Base-by-base conservation (phyloP, 2,329 filamentous ascomycete species). In the Ophidiomyces ophidiicola region DNA sequence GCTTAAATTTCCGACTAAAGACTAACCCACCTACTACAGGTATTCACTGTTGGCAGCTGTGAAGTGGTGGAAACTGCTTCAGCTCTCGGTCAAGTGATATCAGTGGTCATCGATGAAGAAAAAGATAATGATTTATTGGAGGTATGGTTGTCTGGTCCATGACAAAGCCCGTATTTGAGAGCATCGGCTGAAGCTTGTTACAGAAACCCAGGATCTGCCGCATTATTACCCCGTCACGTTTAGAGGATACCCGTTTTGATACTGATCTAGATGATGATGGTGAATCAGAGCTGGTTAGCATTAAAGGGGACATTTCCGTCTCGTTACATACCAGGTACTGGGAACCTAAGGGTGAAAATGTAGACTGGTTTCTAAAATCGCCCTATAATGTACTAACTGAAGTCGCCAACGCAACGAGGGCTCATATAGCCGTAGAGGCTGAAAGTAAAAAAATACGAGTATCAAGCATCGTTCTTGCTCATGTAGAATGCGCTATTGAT, bases 121-220 rank as follows among this genome's bases (percentile, higher is more conserved):
- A 52, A 47, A 23, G 46, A 49, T 30, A 56, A 57, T 40, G 53
- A 58, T 31, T 34, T 57, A 7, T 37, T 59, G n/a, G 55, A 59
- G 44, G 56, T 58, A 46, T 25, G 53, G 20, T 7, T n/a, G 24
- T n/a, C 24, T 7, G 7, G n/a, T 26, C 24, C 24, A n/a, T n/a
- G n/a, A n/a, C n/a, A n/a, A n/a, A n/a, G n/a, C n/a, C n/a, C n/a
- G 6, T 4, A 24, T 35, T 7, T 8, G 6, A 11, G 30, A 17
- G 8, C 3, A 17, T n/a, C n/a, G 25, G 7, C 19, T 39, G 18
- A 15, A 20, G 8, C 11, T 12, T 24, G 12, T 17, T 14, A 11
- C 36, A 55, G 56, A 50, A 50, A 34, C 52, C 54, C 4, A 52
- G 53, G 19, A 44, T 57, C n/a, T 46, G 45, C 24, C 50, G 50